Evolutionary conservation across 1,284 basidiomycete genomes (phyloP), one percentile per base, ranked within the genome.

Genomic region (Leccinum pseudoinsigne): DNA sequence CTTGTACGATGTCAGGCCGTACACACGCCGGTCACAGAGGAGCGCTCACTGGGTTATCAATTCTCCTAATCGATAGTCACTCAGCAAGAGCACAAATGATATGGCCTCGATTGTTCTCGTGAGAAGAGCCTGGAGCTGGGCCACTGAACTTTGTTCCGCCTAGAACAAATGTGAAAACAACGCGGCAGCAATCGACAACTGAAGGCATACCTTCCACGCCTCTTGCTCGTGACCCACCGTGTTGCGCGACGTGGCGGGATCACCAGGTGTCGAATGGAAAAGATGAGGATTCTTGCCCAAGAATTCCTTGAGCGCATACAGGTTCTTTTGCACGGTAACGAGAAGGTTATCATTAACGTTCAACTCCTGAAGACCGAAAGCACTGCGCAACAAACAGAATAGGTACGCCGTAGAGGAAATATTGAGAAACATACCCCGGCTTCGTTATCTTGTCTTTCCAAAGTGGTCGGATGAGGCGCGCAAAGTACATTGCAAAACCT

Each of bases 31-130:
- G 50, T 34, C 57, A 54, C 58, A 63, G 57, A 60, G 57, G 42
- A 34, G 54, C 55, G 79, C 88, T 71, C 72, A 94, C 91, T 88
- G 86, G 38, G 87, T 78, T 64, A 97, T 88, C 21, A 98, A 81
- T 66, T 96, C 92, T n/a, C 89, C 86, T 28, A 98, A 81, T 66
- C 88, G 87, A 78, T 98, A 97, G 74, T 99, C 97, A 68, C 87
- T 92, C 45, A 99, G 81, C 26, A 99, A 85, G 28, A 98, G 83
- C 57, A 98, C 82, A 76, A 99, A 99, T 1, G 94, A 94, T 65
- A 98, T 88, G 0, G 94, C 94, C 77, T 97, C 95, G 57, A 97
- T 91, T 4, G 92, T 88, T 71, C 94, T 87, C 23, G 84, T 86
- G 54, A 98, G 80, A 50, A 99, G 83, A 23, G 83, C 78, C 54